Percentiles rank a stretch among this genome's conserved stretches.
Conservation (phyloP, 2,329 filamentous ascomycete genomes). For the Monosporascus sp. region DNA sequence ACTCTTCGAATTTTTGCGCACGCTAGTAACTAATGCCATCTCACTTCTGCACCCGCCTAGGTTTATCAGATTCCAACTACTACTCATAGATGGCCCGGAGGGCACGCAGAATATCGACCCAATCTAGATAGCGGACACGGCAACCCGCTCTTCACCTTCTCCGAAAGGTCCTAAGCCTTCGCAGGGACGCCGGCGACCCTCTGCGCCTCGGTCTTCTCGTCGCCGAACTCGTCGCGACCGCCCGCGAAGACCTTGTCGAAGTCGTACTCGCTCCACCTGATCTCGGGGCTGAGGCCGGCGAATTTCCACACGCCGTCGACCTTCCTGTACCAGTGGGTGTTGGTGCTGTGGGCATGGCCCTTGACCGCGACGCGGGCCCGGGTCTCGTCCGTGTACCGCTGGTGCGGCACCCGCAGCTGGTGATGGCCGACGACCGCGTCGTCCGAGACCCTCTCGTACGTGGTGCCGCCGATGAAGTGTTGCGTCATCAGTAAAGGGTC, state of each 20-base stretch:
- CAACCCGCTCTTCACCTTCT: constrained; percentile 15
- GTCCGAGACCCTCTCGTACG: constrained; percentile 53
- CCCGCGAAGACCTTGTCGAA: constrained; percentile 49
- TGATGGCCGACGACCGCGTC: constrained; percentile 55
- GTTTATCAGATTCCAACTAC: no score
- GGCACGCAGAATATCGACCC: background rate
- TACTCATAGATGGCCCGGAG: background rate
- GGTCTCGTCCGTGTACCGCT: constrained; percentile 50
- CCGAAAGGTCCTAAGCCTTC: constrained; percentile 8
- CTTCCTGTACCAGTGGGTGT: constrained; percentile 53
- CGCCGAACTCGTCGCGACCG: constrained; percentile 33
- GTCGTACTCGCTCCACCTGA: constrained; percentile 53
- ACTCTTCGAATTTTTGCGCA: no score
- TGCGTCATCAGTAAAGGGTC: constrained; percentile 58
- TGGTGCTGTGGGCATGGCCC: constrained; percentile 54
- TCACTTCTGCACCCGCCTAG: no score
- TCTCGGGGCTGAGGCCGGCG: constrained; percentile 48
- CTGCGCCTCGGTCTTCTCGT: constrained; percentile 11
- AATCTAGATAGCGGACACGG: constrained; percentile 15
- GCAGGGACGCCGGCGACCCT: constrained; percentile 11
- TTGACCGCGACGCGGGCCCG: constrained; percentile 46
- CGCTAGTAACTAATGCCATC: no score
- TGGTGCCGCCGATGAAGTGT: constrained; percentile 56
- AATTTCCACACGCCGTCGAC: constrained; percentile 58
- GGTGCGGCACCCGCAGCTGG: constrained; percentile 57